Conservation (phyloP, 345 rosid species). For the rapeseed (Brassica napus) region Da-Ae NC_063442.1:38124501-38125000, state of each 20-base stretch:
- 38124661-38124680: not conserved
- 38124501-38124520: conserved; percentile 35
- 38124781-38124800: not conserved
- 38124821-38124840: not conserved
- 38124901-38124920: too few species aligned
- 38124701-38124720: not conserved
- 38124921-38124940: too few species aligned
- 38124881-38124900: too few species aligned
- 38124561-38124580: conserved; percentile 12
- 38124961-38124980: too few species aligned
- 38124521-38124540: conserved; percentile 19
- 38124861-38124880: not conserved
- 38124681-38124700: not conserved
- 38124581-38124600: conserved; percentile 7
- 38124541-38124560: conserved; percentile 9
- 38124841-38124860: not conserved
- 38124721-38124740: not conserved
- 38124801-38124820: not conserved
- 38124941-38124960: too few species aligned
- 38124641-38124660: not conserved
- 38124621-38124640: not conserved
- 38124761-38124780: not conserved
- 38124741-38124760: not conserved
- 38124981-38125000: too few species aligned
- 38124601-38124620: conserved; percentile 14